Base-by-base conservation (phyloP, 352 stramenopile species). In the Nothophytophthora sp. region DNA sequence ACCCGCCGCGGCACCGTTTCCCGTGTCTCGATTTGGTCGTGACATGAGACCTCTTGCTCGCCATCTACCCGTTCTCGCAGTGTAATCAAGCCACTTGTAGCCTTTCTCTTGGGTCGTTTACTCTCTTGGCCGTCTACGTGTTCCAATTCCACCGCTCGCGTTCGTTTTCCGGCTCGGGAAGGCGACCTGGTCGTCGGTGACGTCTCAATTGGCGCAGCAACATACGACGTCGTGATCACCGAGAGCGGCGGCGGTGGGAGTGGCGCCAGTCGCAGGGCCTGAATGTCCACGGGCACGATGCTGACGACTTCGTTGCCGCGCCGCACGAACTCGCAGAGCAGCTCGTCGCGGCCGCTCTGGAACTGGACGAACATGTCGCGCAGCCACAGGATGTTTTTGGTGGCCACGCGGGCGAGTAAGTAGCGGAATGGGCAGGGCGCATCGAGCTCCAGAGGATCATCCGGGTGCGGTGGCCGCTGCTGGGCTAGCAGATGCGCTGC, bases 351-450 rank as follows among this genome's bases (percentile, higher is more conserved):
- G 5, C 68, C 64, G 3, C 29, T 44, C 27, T 53, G 63, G 23
- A 75, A 78, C 19, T 78, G 63, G 9, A 45, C 5, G 41, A 58
- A 73, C 27, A 78, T 60, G 12, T 63, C 41, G 10, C 54, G 28
- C 19, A 78, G 37, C 63, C 54, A 68, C 39, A 65, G 19, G 24
- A 77, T 58, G 60, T 77, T 73, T 36, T 61, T 71, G n/a, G 63
- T 74, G 16, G 39, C 51, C n/a, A 77, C 63, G 12, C 63, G 63
- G 3, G 50, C 42, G 22, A 45, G 41, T 10, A 77, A 13, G 24
- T 55, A 69, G 30, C 20, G n/a, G 25, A 71, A 64, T 6, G 66
- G 36, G 18, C 62, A 61, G 18, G 19, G 11, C 22, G n/a, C n/a
- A n/a, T n/a, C n/a, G n/a, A n/a, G n/a, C n/a, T n/a, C n/a, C n/a